Percentiles rank a stretch among this genome's conserved stretches.
These are phyloP conservation scores for Rosa hybrid DNA, from an alignment of 331 rosid genomes.

Conservation along the genomic window DNA sequence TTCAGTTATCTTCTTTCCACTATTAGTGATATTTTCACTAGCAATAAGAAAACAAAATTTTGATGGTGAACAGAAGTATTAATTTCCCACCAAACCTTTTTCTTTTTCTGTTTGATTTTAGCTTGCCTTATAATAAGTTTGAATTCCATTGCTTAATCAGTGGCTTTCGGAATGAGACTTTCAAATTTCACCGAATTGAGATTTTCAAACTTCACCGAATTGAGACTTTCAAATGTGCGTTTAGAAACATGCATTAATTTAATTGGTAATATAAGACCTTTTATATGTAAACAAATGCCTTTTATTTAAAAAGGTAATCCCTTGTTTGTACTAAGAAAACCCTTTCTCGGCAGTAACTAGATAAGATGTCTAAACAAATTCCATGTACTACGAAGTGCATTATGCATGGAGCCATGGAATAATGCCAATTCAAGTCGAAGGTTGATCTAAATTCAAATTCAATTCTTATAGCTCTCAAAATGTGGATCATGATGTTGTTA, in stretches of 20 bases:
- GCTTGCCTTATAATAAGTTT: background rate
- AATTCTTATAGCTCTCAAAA: background rate
- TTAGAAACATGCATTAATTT: background rate
- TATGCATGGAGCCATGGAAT: background rate
- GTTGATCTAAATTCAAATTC: background rate
- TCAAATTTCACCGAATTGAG: slow-evolving; percentile 2
- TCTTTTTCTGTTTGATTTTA: background rate
- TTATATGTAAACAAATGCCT: background rate
- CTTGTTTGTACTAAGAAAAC: no score
- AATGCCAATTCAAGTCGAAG: background rate
- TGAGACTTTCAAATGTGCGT: background rate
- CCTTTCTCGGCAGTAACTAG: background rate
- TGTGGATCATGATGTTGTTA: background rate
- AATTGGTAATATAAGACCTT: background rate
- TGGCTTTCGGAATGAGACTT: background rate
- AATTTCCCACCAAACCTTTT: background rate
- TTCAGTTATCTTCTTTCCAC: background rate
- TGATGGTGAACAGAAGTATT: slow-evolving; percentile 10
- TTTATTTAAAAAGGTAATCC: no score
- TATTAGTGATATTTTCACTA: background rate
- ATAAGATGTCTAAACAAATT: background rate
- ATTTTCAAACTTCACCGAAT: background rate
- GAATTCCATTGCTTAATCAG: background rate
- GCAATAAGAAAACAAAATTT: background rate
- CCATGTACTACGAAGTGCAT: background rate